A percentile compares a stretch with the other conserved stretches of the same genome.
These are phyloP conservation scores for Blastomyces percursus DNA, from an alignment of 2,329 filamentous ascomycete genomes.

Conservation along the genomic window DNA sequence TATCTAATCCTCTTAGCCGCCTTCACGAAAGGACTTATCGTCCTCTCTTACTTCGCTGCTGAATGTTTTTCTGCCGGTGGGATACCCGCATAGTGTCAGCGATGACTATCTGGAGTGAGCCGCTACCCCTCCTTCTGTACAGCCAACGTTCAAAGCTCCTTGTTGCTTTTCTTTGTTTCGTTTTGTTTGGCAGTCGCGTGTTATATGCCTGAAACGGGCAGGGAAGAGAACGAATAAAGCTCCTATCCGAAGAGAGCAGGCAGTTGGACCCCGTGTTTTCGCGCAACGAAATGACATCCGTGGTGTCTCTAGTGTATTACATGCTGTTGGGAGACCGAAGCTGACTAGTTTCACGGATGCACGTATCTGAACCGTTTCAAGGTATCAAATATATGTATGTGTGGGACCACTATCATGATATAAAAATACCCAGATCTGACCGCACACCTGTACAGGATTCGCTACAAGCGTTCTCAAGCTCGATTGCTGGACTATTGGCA, in stretches of 20 bases:
- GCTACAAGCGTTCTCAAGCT: conserved; percentile 34
- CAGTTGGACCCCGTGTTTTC: neutral
- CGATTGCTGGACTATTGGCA: conserved; percentile 50
- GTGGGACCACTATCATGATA: conserved; percentile 15
- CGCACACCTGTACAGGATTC: conserved; percentile 24
- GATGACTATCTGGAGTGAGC: conserved; percentile 64
- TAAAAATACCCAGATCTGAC: neutral
- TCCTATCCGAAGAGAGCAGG: neutral
- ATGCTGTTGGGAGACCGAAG: neutral
- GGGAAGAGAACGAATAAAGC: neutral
- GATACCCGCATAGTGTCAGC: conserved; percentile 80
- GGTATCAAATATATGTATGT: conserved; percentile 58
- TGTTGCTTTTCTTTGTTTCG: neutral
- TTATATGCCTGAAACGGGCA: neutral
- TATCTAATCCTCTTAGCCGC: neutral
- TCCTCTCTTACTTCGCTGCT: conserved; percentile 36
- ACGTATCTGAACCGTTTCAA: conserved; percentile 21
- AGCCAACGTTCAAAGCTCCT: neutral
- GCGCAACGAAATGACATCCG: neutral
- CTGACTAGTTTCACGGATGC: neutral
- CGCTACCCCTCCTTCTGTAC: neutral
- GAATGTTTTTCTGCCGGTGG: conserved; percentile 72
- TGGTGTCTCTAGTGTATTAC: neutral
- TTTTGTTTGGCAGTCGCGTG: neutral
- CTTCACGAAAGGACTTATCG: conserved; percentile 17